Evolutionary conservation across 345 rosid genomes (phyloP), one percentile per base, ranked within the genome.

Genomic region (Streptanthus diversifolius): DNA sequence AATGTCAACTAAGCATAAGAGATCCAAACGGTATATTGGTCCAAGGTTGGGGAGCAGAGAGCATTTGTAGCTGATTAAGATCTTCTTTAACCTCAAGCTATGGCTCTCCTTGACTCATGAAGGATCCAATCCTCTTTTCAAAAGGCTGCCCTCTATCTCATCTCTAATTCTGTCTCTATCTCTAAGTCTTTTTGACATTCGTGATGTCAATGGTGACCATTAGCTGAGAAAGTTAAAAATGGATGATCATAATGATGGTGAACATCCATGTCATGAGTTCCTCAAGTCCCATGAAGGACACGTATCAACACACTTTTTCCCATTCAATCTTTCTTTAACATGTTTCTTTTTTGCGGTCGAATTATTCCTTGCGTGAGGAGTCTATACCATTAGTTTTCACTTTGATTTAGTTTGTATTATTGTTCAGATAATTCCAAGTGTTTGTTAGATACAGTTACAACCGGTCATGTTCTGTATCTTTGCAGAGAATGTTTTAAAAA

Each of bases 321-420:
- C 66, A 27, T 66, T 74, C 54, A 58, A 29, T 37, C 43, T 47
- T 30, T 55, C 58, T 30, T 37, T 39, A 21, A 15, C 37, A 53
- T 15, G 35, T 64, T 73, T 30, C 40, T 51, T 45, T 73, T 68
- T 66, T 60, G 73, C 45, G 58, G 61, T 67, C 39, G 79, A 60
- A 68, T 59, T 60, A 75, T 75, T 40, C 79, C 40, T 75, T 68
- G 69, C 79, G 69, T 68, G 57, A 73, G 64, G 51, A 67, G 55
- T 51, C 69, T 75, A 51, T 41, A 61, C 79, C 79, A 43, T 52
- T 75, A 49, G 24, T 61, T 68, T 39, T 30, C 27, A 58, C 61
- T 47, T 66, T 40, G 37, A 22, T 41, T 60, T 43, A 30, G 5
- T 18, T 21, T 68, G 27, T 37, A 51, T 67, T 33, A 51, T 67